phyloP scores from a whole-genome alignment of 805 yeast genomes.

The Yamadazyma kitorensis region DNA sequence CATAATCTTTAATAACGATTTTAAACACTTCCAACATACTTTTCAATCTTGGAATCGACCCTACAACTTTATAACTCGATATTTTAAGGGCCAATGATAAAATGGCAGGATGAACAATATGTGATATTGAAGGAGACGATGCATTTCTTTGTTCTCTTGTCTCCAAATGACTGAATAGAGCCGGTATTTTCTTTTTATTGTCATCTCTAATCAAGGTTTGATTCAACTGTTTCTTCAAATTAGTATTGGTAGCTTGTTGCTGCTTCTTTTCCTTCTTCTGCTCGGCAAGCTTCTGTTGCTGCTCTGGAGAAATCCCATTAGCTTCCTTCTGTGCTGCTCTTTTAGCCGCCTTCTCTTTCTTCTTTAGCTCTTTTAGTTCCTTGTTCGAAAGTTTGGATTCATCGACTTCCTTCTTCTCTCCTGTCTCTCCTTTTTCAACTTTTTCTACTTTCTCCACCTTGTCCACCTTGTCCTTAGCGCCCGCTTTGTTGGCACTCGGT shows the following conservation, averaged over 20 bases:
- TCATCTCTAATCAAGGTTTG: constrained; percentile 14
- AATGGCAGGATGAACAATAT: constrained; percentile 84
- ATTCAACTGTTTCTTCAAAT: constrained; percentile 38
- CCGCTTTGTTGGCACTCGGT: too few species aligned
- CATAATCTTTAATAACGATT: constrained; percentile 72
- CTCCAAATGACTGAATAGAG: constrained; percentile 75
- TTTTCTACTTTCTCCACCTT: not conserved
- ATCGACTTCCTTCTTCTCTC: too few species aligned
- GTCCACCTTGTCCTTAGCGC: not conserved
- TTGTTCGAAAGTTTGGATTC: constrained; percentile 53
- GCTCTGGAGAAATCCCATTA: constrained; percentile 51
- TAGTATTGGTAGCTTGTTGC: constrained; percentile 47
- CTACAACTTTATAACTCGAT: constrained; percentile 83
- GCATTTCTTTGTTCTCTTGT: constrained; percentile 73
- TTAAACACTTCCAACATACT: constrained; percentile 85
- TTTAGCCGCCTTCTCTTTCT: constrained; percentile 87
- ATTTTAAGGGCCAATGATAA: constrained; percentile 74
- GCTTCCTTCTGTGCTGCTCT: constrained; percentile 84
- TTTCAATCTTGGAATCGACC: constrained; percentile 81
- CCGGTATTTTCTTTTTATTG: constrained; percentile 50
- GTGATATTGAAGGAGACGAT: constrained; percentile 53
- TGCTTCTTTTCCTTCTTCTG: constrained; percentile 43
- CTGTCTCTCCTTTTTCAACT: not conserved
- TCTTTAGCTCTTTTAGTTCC: constrained; percentile 82
- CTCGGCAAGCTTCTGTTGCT: constrained; percentile 39